These are phyloP conservation scores for Alternaria viburni DNA, from an alignment of 2,329 filamentous ascomycete species.

Conservation along the genomic window DNA sequence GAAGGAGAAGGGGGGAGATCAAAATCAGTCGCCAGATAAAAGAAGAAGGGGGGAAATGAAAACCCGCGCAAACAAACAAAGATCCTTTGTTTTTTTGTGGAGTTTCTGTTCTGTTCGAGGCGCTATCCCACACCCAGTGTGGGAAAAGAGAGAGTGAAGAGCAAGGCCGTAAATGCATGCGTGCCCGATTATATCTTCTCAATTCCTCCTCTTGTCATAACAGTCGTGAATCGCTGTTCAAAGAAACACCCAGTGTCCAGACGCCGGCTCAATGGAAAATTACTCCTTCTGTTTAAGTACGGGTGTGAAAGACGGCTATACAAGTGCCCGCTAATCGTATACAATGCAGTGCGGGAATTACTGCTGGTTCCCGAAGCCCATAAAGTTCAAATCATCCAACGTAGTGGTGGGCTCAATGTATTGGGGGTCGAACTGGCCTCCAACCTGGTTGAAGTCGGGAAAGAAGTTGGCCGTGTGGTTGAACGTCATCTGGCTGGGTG, in stretches of 20 bases:
- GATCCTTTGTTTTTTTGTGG: constrained; percentile 41
- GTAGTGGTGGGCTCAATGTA: constrained; percentile 37
- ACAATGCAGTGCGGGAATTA: constrained; percentile 20
- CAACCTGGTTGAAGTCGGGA: constrained; percentile 48
- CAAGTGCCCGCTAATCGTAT: constrained; percentile 31
- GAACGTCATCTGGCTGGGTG: constrained; percentile 29
- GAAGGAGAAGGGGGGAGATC: constrained; percentile 43
- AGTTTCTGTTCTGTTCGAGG: constrained; percentile 42
- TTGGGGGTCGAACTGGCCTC: constrained; percentile 46
- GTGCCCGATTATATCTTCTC: constrained; percentile 9
- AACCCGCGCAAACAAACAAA: constrained; percentile 36
- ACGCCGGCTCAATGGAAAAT: constrained; percentile 18
- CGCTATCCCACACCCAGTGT: constrained; percentile 20
- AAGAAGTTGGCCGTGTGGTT: constrained; percentile 44
- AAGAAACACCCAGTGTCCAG: constrained; percentile 17
- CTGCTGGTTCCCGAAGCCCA: constrained; percentile 31
- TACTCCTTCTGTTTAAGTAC: constrained; percentile 12
- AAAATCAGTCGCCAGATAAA: constrained; percentile 30
- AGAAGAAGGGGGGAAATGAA: constrained; percentile 2
- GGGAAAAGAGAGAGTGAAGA: constrained; percentile 19
- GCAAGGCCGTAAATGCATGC: constrained; percentile 22
- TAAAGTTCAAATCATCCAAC: constrained; percentile 38
- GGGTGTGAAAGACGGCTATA: constrained; percentile 24
- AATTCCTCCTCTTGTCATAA: constrained; percentile 22
- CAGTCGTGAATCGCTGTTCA: constrained; percentile 21